phyloP scores from a whole-genome alignment of 495 filamentous ascomycete species.

The Penicillium crystallinum region DNA sequence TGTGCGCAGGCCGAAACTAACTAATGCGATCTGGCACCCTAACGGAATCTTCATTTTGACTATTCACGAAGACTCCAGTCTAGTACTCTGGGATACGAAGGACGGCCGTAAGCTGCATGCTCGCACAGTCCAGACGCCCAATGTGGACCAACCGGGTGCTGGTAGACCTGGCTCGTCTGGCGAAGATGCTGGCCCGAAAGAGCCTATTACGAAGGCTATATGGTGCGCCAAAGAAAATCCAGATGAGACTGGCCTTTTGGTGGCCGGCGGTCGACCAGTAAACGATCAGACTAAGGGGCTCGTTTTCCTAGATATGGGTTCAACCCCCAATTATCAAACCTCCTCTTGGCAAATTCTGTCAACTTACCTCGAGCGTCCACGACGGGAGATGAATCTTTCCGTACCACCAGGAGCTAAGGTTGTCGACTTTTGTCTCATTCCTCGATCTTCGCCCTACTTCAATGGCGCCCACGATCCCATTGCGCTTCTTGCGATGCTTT shows the following conservation, averaged over 20 bases:
- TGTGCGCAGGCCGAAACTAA: slow-evolving; percentile 62
- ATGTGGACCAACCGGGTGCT: slow-evolving; percentile 60
- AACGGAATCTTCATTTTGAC: slow-evolving; percentile 88
- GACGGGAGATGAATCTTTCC: slow-evolving; percentile 61
- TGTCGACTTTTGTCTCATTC: slow-evolving; percentile 77
- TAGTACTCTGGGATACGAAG: slow-evolving; percentile 92
- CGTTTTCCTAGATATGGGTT: slow-evolving; percentile 82
- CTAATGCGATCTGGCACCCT: slow-evolving; percentile 86
- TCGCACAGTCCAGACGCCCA: slow-evolving; percentile 65
- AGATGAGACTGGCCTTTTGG: slow-evolving; percentile 84
- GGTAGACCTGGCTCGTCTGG: slow-evolving; percentile 33
- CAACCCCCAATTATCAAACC: slow-evolving; percentile 84
- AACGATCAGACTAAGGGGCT: slow-evolving; percentile 65
- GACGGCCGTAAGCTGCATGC: slow-evolving; percentile 84
- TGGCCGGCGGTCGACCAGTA: slow-evolving; percentile 71
- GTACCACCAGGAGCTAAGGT: slow-evolving; percentile 76
- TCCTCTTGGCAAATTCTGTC: slow-evolving; percentile 79
- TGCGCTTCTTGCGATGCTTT: slow-evolving; percentile 69
- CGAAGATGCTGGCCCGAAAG: slow-evolving; percentile 50
- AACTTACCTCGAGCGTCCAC: slow-evolving; percentile 68
- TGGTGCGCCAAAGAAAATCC: slow-evolving; percentile 93
- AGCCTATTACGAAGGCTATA: slow-evolving; percentile 67
- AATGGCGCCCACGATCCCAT: slow-evolving; percentile 86
- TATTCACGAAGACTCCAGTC: slow-evolving; percentile 79
- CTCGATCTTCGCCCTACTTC: slow-evolving; percentile 76